Base-by-base conservation (phyloP, 1,284 basidiomycete genomes). In the Leccinum huronense region DNA sequence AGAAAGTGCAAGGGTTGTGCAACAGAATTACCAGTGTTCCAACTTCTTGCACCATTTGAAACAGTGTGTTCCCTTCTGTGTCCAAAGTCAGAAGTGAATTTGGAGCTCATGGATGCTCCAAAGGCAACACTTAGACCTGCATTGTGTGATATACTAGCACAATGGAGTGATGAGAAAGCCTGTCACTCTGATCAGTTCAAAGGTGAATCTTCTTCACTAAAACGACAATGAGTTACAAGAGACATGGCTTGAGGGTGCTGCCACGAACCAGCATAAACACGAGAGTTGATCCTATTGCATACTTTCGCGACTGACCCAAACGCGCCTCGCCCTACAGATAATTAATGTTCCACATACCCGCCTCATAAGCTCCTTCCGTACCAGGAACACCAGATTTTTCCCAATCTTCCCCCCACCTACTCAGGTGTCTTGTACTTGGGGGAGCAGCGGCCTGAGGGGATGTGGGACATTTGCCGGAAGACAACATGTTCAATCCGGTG, bases 241-340 rank as follows among this genome's bases (percentile, higher is more conserved):
- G 23, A 59, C 13, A 30, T 34, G 51, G 3, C 11, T 11, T 31
- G 8, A 3, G 23, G 31, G 38, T 14, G 40, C 6, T 31, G 11
- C 59, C 42, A 77, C 80, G 14, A 60, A 88, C 88, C 86, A 3
- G 93, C 90, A 70, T 91, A 91, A 62, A 89, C 87, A 36, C 86
- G 80, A 27, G 23, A 81, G 74, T 93, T 90, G 40, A 92, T 85
- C 77, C 88, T 92, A 73, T 98, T 96, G 61, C 89, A 82, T 1
- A 94, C 95, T 76, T 98, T 98, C 56, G 97, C 94, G 0, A 98
- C 96, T 27, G 93, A 91, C 0, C 95, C 95, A 74, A 96, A 98
- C 0, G 91, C 95, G 1, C 95, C 95, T 73, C 91, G 91, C 96
- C 95, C 90, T 93, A 66, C 19, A 65, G 9, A 38, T 54, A 3